These are phyloP conservation scores for Aleurites moluccanus DNA, from an alignment of 441 rosid species.

Conservation along the genomic window DNA sequence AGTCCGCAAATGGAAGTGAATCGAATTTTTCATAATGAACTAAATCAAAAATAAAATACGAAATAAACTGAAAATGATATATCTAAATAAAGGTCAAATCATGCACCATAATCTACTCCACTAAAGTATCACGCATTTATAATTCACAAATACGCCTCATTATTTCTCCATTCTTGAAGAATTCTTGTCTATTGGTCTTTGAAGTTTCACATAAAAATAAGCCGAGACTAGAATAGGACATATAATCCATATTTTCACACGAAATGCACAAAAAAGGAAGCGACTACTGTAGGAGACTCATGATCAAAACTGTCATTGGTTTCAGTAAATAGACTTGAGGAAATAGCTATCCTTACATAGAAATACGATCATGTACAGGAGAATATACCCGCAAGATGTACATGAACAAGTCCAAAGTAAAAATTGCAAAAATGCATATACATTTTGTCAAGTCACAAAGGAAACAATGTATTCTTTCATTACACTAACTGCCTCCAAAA, in stretches of 20 bases:
- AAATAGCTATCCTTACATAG: background rate
- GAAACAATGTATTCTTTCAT: background rate
- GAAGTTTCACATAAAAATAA: background rate
- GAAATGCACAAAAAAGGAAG: background rate
- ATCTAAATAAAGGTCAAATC: background rate
- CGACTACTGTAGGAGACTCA: background rate
- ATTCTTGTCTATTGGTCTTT: background rate
- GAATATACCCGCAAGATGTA: background rate
- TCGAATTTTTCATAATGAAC: background rate
- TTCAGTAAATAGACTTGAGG: slow-evolving; percentile 7
- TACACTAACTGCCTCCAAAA: background rate
- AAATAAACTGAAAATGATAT: background rate
- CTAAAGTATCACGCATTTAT: background rate
- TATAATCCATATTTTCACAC: background rate
- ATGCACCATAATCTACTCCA: background rate
- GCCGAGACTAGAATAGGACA: background rate
- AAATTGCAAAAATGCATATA: background rate
- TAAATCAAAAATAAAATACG: background rate
- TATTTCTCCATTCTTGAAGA: background rate
- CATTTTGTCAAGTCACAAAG: background rate
- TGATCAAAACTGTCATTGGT: background rate
- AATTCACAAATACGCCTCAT: background rate
- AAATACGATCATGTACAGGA: background rate
- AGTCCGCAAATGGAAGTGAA: slow-evolving; percentile 4
- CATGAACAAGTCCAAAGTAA: background rate